These are phyloP conservation scores for Aspergillus felis DNA, from an alignment of 2,329 filamentous ascomycete genomes.

Conservation along the genomic window DNA sequence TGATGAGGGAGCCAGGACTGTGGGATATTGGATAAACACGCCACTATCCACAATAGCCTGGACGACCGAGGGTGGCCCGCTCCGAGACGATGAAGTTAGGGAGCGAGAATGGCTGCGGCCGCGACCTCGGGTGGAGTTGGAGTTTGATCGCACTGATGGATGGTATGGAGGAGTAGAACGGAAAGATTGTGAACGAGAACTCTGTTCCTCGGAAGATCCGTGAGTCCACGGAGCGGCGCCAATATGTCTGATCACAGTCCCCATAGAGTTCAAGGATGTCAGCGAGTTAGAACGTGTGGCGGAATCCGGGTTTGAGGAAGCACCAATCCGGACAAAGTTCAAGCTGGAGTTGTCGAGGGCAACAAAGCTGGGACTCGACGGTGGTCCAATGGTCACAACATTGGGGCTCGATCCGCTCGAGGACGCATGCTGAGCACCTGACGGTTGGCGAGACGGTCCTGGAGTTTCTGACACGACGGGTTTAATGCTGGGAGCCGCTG, in stretches of 20 bases:
- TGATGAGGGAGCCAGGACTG: slow-evolving; percentile 34
- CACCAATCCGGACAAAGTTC: slow-evolving; percentile 32
- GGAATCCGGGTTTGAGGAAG: slow-evolving; percentile 30
- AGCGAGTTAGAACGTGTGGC: slow-evolving; percentile 36
- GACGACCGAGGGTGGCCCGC: slow-evolving; percentile 34
- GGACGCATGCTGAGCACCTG: slow-evolving; percentile 18
- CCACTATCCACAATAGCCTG: slow-evolving; percentile 35
- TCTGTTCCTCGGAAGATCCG: slow-evolving; percentile 30
- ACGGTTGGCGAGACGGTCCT: slow-evolving; percentile 21
- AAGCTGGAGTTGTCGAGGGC: slow-evolving; percentile 36
- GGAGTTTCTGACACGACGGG: slow-evolving; percentile 29
- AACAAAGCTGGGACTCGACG: slow-evolving; percentile 40
- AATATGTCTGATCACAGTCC: slow-evolving; percentile 39
- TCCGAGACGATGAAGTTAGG: slow-evolving; percentile 31
- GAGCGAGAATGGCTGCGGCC: slow-evolving; percentile 29
- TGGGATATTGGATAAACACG: slow-evolving; percentile 36
- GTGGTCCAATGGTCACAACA: slow-evolving; percentile 33
- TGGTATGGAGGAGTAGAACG: slow-evolving; percentile 38
- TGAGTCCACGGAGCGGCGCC: slow-evolving; percentile 33
- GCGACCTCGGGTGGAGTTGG: slow-evolving; percentile 28
- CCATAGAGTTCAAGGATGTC: slow-evolving; percentile 38
- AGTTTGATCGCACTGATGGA: slow-evolving; percentile 33
- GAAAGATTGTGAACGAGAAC: slow-evolving; percentile 34
- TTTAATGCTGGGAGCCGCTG: slow-evolving; percentile 36
- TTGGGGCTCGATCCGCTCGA: slow-evolving; percentile 40